Conservation (phyloP, 2,329 filamentous ascomycete genomes). For the Ophidiomyces ophidiicola region DNA sequence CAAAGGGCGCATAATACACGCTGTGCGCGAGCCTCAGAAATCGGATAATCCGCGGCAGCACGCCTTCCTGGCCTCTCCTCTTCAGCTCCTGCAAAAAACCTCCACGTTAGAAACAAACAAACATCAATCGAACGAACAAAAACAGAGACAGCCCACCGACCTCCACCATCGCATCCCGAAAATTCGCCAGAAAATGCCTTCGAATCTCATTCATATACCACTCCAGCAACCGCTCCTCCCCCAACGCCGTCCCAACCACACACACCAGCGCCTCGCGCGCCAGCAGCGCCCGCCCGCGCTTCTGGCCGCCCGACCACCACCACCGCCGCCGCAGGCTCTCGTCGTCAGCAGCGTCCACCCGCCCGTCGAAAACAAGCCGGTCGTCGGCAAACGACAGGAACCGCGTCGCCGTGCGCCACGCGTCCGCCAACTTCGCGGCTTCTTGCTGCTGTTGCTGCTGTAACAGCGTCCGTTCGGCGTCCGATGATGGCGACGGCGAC, state of each 20-base stretch:
- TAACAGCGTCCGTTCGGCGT: slow-evolving; percentile 5
- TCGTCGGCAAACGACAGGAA: slow-evolving; percentile 31
- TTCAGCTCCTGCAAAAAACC: slow-evolving; percentile 19
- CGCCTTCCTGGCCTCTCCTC: slow-evolving; percentile 17
- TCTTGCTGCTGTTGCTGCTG: slow-evolving; percentile 1
- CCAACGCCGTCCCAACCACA: no score
- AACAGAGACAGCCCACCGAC: slow-evolving; percentile 18
- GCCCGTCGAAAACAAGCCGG: slow-evolving; percentile 19
- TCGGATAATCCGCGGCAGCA: slow-evolving; percentile 25
- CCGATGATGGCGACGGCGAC: no score
- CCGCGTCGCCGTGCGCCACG: slow-evolving; percentile 31
- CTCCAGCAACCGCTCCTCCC: slow-evolving; percentile 25
- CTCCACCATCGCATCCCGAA: slow-evolving; percentile 24
- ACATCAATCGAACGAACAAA: slow-evolving; percentile 7
- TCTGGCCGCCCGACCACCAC: no score
- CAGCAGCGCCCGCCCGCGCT: no score
- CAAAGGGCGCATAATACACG: slow-evolving; percentile 29
- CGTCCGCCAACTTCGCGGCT: slow-evolving; percentile 27
- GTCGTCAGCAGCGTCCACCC: slow-evolving; percentile 16
- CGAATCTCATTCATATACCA: slow-evolving; percentile 36
- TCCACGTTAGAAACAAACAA: neutral
- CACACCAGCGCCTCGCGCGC: no score
- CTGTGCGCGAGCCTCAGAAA: slow-evolving; percentile 27
- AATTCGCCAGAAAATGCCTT: slow-evolving; percentile 32
- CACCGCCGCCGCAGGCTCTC: no score